Evolutionary conservation across 1,284 basidiomycete genomes (phyloP).

Genomic region (Leccinum cinnamomeum): DNA sequence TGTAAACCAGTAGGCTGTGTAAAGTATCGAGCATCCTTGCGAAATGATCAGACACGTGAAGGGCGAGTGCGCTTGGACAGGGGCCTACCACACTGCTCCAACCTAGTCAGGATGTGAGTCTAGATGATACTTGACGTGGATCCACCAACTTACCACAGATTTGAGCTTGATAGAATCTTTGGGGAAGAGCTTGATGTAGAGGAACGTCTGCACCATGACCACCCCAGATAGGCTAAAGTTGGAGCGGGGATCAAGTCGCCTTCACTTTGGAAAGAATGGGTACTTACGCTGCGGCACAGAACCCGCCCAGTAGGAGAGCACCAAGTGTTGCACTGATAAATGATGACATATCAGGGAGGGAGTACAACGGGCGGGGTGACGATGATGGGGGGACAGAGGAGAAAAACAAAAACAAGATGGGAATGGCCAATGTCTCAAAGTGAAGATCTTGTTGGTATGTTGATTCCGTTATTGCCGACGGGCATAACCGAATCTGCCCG

Average conservation of each 20-base stretch:
- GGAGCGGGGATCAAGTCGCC: not conserved
- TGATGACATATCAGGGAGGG: conserved; percentile 9
- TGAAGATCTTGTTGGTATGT: not conserved
- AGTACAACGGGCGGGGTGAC: not conserved
- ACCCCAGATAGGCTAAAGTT: conserved; percentile 43
- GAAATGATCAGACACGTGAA: conserved; percentile 4
- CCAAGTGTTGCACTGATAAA: conserved; percentile 37
- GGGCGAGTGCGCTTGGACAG: not conserved
- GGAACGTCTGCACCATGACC: conserved; percentile 42
- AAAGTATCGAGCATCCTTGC: conserved; percentile 27
- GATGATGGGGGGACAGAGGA: not conserved
- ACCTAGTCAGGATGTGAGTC: conserved; percentile 22
- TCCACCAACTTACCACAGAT: conserved; percentile 36
- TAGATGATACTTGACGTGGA: not conserved
- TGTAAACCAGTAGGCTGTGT: conserved; percentile 31
- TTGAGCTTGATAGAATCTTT: conserved; percentile 37
- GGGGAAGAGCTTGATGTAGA: conserved; percentile 45
- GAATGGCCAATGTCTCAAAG: conserved; percentile 4
- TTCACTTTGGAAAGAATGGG: not conserved
- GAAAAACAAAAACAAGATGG: not conserved
- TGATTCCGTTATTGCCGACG: not conserved
- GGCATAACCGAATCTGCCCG: not conserved
- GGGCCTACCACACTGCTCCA: conserved; percentile 26
- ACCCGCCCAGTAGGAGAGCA: conserved; percentile 44
- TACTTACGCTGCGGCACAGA: conserved; percentile 41